Evolutionary conservation across 2,329 filamentous ascomycete species (phyloP), one percentile per base, ranked within the genome.

Genomic region (Reticulascus tulasneorum): DNA sequence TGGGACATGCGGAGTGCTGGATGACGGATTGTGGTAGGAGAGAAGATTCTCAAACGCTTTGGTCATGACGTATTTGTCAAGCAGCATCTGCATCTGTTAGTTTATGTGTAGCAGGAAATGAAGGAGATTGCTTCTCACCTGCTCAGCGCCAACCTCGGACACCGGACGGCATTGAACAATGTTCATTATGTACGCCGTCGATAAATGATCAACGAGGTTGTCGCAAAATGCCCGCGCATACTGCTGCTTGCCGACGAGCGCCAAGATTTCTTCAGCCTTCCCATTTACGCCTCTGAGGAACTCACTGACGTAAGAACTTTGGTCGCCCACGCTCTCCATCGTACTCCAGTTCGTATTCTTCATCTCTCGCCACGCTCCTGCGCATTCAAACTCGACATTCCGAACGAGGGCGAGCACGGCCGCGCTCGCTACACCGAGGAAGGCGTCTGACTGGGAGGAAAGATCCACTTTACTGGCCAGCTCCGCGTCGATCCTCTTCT

Each of bases 201-300:
- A 84, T 45, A 97, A 67, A 45, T 86, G 75, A 58, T 98, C 93
- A 24, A 97, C 86, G n/a, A 97, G 67, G 47, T 97, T 91, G 60
- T 98, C 93, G 50, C 87, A 94, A 56, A 97, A 96, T 0, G 93
- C 90, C 41, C 93, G 76, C 9, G 90, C 87, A 59, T 97, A 98
- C 56, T 96, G 90, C 49, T 84, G 87, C 63, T 98, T 97, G 46
- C 85, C 81, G 9, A 97, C 69, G 29, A 89, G 64, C 6, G 73
- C 77, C 26, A 98, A 62, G 4, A 94, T 85, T 51, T 93, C 86
- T 19, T 75, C 74, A 11, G 85, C 77, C 46, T 80, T 82, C 5
- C 72, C 67, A 53, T 89, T 86, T 40, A 94, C 74, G 38, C 81
- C 78, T 33, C 74, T 76, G 29, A 95, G 64, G 4, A 98, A 70